Conservation (phyloP, 2,329 filamentous ascomycete genomes). For the Claviceps purpurea region DNA sequence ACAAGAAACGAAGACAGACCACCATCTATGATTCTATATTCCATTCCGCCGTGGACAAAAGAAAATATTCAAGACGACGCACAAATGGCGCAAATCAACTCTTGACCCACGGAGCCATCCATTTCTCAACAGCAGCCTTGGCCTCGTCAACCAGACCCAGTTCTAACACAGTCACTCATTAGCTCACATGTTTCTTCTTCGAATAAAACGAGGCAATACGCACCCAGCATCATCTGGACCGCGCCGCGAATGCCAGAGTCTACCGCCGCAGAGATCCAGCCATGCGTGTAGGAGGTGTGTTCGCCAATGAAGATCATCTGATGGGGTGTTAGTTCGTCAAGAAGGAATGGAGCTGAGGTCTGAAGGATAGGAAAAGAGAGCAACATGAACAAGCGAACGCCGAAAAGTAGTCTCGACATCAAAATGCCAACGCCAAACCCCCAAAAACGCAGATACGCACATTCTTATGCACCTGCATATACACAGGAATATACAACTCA, state of each 20-base stretch:
- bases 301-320: constrained; percentile 56
- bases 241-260: constrained; percentile 55
- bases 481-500: constrained; percentile 57
- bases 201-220: neutral
- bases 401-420: too few species aligned
- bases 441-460: constrained; percentile 15
- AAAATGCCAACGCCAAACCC: too few species aligned
- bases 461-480: constrained; percentile 53
- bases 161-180: constrained; percentile 17
- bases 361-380: neutral
- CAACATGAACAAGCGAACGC: neutral
- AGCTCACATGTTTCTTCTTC: neutral
- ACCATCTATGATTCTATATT: too few species aligned
- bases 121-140: constrained; percentile 46
- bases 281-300: constrained; percentile 59
- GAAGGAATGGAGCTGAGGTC: too few species aligned
- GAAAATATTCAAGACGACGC: too few species aligned
- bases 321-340: neutral
- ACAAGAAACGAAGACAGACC: neutral
- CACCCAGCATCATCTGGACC: constrained; percentile 45
- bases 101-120: constrained; percentile 55
- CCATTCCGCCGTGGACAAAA: too few species aligned
- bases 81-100: neutral
- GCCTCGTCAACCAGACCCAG: constrained; percentile 57
- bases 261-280: constrained; percentile 54